Evolutionary conservation across 257 asterid species (phyloP), one percentile per base, ranked within the genome.

Genomic region (Nicotiana benthamiana): DNA sequence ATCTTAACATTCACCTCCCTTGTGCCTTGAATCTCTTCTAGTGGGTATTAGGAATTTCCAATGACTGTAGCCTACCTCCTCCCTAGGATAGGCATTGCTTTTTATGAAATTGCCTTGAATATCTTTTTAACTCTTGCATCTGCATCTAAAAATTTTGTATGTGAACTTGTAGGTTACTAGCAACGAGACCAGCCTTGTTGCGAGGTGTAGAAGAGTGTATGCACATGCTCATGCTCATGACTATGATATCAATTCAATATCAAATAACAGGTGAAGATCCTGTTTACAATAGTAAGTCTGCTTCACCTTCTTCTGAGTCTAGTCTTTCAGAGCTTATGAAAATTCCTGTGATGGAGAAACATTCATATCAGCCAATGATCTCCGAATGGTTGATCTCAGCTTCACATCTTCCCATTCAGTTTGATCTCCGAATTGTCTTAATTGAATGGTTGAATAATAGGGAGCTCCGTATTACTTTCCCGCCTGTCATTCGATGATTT

Each of bases 211-310:
- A 93, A 91, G 97, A 86, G 95, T 92, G 59, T 96, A 92, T 87
- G 97, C 99, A 79, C 97, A 96, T 90, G 99, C 99, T 27, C n/a
- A n/a, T n/a, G n/a, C n/a, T n/a, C 99, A 96, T 87, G 98, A 96
- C 85, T 96, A 96, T 88, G 98, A 94, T 88, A 96, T 96, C 84
- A 96, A 94, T 88, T 96, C 99, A n/a, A 93, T 96, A 82, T 96
- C 99, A 83, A 96, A 87, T 83, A 96, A 96, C 97, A 96, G 99
- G 99, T 94, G 70, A 81, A 76, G 68, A 75, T 65, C 64, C 80
- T 48, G 5, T 46, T 81, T 62, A 8, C 22, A 22, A 30, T 54
- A 66, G 28, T 65, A 40, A 40, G 61, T 26, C 54, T 68, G 63
- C 61, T 52, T 48, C 62, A 74, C 43, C 40, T 22, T 54, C 57